A percentile compares a stretch with the other conserved stretches of the same genome.
Evolutionary conservation across 1,139 yeast species (phyloP).

Genomic region (Blastobotrys raffinosifermentans): DNA sequence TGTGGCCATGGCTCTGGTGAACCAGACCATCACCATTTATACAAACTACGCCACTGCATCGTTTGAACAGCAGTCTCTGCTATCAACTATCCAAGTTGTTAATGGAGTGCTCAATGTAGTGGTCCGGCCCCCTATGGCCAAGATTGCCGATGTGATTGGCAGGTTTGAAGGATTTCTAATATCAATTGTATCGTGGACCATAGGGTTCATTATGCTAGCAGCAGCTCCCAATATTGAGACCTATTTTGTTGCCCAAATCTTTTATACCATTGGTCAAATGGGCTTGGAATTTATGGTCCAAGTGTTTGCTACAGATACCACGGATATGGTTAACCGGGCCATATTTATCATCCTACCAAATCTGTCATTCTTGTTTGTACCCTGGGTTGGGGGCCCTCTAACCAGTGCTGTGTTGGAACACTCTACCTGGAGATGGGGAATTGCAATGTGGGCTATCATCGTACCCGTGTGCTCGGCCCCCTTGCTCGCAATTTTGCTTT

Average conservation of each 20-base stretch:
- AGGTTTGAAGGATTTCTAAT: conserved; percentile 37
- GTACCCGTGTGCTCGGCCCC: conserved; percentile 60
- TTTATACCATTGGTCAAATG: conserved; percentile 35
- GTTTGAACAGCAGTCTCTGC: conserved; percentile 36
- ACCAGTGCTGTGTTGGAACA: conserved; percentile 15
- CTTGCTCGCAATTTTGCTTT: conserved; percentile 25
- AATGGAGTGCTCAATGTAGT: conserved; percentile 38
- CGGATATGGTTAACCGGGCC: conserved; percentile 36
- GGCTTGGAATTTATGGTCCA: conserved; percentile 37
- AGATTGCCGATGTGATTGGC: conserved; percentile 38
- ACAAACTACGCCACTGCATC: conserved; percentile 38
- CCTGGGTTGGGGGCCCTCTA: conserved; percentile 17
- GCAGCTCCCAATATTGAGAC: conserved; percentile 30
- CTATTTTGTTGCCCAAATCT: conserved; percentile 33
- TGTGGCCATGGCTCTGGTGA: conserved; percentile 37
- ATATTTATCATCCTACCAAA: conserved; percentile 34
- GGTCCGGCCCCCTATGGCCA: conserved; percentile 39
- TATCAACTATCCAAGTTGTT: conserved; percentile 38
- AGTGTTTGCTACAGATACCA: conserved; percentile 39
- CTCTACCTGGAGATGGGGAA: conserved; percentile 55
- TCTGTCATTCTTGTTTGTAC: conserved; percentile 16
- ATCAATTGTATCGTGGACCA: conserved; percentile 28
- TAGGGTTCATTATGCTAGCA: conserved; percentile 34
- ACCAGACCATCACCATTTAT: conserved; percentile 36
- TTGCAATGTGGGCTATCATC: conserved; percentile 73